Evolutionary conservation across 2,329 filamentous ascomycete species (phyloP), one percentile per base, ranked within the genome.

Genomic region (Aspergillus thermomutatus): DNA sequence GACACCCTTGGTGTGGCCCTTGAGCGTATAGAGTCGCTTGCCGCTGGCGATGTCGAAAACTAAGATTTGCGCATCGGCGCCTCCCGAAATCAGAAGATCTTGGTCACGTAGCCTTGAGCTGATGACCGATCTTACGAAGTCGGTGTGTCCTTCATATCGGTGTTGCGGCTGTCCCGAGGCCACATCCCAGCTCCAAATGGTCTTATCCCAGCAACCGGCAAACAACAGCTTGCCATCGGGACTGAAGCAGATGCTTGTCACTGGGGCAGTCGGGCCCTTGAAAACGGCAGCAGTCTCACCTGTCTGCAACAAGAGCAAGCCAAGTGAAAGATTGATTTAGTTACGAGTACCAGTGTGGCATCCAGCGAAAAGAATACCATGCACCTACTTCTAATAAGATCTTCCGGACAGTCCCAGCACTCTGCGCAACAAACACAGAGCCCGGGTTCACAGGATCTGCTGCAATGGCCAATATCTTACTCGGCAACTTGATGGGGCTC

Each of bases 141-240:
- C 94, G 1, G 83, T 80, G 73, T 97, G 93, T 4, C 91, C 92
- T 56, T 83, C 82, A 64, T 87, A 92, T 61, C 81, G 86, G 59
- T 78, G 81, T n/a, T 78, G 79, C 1, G 78, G 75, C 28, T 79
- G 72, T 46, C 79, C 80, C 3, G 84, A 84, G 19, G 81, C 77
- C 31, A 88, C 77, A 66, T 90, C 82, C 89, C 91, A 97, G 31
- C 88, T 89, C 87, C 92, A 96, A 56, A 97, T 83, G 21, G 85
- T 83, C 77, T 96, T 96, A 76, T 99, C 93, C 94, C 94, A 99
- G 57, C 88, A 94, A 34, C 92, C 93, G 25, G 91, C 91, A 72
- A 91, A 97, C 26, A 77, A 53, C 10, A 97, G 70, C 1, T 82
- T 88, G 58, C 79, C 80, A 26, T 77, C 77, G 3, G 78, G 72